phyloP scores from a whole-genome alignment of 805 yeast genomes.

The Hanseniaspora hatyaiensis region DNA sequence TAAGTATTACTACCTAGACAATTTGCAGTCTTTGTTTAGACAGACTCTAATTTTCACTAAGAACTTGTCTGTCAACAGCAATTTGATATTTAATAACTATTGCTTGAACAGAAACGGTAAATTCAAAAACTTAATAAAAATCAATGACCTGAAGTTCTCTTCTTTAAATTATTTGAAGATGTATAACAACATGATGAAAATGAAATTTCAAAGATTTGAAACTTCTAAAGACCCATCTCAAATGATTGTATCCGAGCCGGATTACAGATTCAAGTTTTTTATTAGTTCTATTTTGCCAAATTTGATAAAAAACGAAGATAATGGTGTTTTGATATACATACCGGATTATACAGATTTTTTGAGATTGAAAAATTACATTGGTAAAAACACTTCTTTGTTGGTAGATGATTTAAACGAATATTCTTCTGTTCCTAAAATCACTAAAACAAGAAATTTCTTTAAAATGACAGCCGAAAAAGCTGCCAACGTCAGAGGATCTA shows the following conservation, averaged over 20 bases:
- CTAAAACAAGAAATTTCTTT: conserved; percentile 61
- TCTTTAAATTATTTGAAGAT: conserved; percentile 38
- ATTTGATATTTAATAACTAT: conserved; percentile 42
- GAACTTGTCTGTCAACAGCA: conserved; percentile 69
- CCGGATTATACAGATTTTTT: conserved; percentile 82
- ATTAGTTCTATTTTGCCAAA: conserved; percentile 63
- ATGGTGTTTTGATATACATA: conserved; percentile 68
- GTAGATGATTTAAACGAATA: conserved; percentile 77
- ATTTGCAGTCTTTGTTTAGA: conserved; percentile 57
- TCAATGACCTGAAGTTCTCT: conserved; percentile 39
- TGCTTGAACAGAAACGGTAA: conserved; percentile 51
- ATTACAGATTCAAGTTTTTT: conserved; percentile 71
- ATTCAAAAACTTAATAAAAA: conserved; percentile 41
- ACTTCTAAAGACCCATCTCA: conserved; percentile 10
- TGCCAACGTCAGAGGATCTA: conserved; percentile 19
- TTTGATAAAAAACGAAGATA: conserved; percentile 44
- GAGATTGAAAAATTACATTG: conserved; percentile 54
- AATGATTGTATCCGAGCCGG: conserved; percentile 48
- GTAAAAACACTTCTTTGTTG: conserved; percentile 46
- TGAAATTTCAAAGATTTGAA: conserved; percentile 63
- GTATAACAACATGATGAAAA: conserved; percentile 38
- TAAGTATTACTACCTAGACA: conserved; percentile 85
- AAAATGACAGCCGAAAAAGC: conserved; percentile 13
- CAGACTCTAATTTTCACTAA: conserved; percentile 72
- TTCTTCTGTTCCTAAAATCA: conserved; percentile 55